phyloP scores from a whole-genome alignment of 495 filamentous ascomycete genomes.

The Rostrohypoxylon terebratum region DNA sequence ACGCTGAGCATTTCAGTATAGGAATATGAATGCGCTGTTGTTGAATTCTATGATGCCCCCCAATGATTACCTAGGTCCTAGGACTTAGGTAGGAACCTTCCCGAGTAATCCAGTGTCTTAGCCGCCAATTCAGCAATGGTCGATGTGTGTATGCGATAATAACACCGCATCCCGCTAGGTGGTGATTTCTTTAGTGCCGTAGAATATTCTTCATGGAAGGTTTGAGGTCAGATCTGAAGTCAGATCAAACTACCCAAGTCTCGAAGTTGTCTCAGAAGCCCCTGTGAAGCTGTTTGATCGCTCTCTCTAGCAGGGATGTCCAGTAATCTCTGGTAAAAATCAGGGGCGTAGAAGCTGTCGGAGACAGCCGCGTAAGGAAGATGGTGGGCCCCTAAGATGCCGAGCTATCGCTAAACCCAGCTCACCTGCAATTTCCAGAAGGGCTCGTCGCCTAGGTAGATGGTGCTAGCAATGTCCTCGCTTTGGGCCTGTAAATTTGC shows the following conservation, averaged over 20 bases:
- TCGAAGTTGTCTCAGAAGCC: conserved; percentile 45
- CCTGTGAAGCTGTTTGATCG: conserved; percentile 41
- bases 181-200: not conserved
- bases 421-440: conserved; percentile 19
- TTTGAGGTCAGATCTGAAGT: conserved; percentile 32
- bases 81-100: not conserved
- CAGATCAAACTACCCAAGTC: conserved; percentile 43
- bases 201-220: conserved; percentile 10
- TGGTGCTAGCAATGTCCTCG: not conserved
- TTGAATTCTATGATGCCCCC: not conserved
- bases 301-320: conserved; percentile 17
- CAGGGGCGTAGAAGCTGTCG: conserved; percentile 18
- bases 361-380: conserved; percentile 31
- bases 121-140: not conserved
- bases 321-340: conserved; percentile 27
- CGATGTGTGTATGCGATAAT: not conserved
- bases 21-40: not conserved
- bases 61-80: too few species aligned
- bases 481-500: not conserved
- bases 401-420: conserved; percentile 33
- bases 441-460: not conserved
- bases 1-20: not conserved
- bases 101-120: not conserved
- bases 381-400: conserved; percentile 29
- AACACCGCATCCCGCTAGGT: not conserved